Conservation (phyloP, 164 flowering plant species). For the Vitis labrusca region DNA sequence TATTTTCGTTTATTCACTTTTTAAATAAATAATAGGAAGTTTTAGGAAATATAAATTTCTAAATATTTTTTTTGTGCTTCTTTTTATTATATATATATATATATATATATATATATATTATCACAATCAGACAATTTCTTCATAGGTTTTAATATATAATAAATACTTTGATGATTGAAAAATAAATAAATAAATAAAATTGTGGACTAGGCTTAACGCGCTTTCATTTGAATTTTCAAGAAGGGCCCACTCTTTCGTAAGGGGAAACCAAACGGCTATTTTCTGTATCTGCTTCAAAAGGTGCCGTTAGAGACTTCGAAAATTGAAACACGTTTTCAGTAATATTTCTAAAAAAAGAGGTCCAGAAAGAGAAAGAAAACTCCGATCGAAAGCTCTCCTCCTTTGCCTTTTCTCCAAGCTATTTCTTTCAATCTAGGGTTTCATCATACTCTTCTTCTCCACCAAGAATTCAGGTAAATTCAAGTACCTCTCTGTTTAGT, state of each 20-base stretch:
- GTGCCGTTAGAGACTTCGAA: background rate
- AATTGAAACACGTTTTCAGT: background rate
- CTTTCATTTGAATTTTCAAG: conserved; percentile 2
- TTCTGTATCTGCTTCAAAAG: conserved; percentile 2
- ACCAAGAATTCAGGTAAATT: background rate
- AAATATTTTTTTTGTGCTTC: too few species aligned
- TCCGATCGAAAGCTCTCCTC: background rate
- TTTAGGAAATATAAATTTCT: too few species aligned
- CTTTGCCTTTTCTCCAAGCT: background rate
- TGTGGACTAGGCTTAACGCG: too few species aligned
- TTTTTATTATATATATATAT: too few species aligned
- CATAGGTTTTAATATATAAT: too few species aligned
- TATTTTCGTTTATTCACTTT: too few species aligned
- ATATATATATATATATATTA: too few species aligned
- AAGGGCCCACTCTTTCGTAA: background rate
- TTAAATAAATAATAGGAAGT: too few species aligned
- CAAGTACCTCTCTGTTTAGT: background rate
- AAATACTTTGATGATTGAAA: too few species aligned
- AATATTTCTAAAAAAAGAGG: background rate
- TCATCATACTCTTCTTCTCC: background rate
- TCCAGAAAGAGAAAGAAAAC: background rate
- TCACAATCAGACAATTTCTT: too few species aligned
- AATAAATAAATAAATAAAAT: too few species aligned
- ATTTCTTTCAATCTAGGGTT: background rate
- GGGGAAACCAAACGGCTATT: background rate